phyloP scores from a whole-genome alignment of 306 rosid genomes.

The Betula pendula region DNA sequence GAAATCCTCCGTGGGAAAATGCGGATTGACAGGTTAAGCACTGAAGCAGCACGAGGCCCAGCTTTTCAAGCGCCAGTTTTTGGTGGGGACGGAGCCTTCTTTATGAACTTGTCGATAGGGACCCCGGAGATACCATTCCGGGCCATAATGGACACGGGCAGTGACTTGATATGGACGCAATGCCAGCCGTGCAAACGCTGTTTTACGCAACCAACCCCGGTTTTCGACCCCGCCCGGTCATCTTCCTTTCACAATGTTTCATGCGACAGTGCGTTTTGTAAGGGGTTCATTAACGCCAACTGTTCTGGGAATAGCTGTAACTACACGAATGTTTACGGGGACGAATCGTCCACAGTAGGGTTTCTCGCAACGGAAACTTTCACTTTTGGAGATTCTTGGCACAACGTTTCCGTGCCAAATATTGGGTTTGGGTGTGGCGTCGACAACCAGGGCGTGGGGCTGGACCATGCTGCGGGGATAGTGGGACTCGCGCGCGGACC shows the following conservation, averaged over 20 bases:
- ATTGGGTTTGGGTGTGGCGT: neutral
- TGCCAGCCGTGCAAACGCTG: neutral
- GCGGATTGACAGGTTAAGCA: too few relatives aligned
- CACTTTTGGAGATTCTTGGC: neutral
- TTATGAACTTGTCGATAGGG: neutral
- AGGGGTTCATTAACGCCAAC: neutral
- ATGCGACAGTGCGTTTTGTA: neutral
- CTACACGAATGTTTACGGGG: neutral
- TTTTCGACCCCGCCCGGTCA: neutral
- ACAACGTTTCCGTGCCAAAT: neutral
- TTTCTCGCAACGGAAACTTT: neutral
- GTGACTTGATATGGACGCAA: constrained; percentile 1
- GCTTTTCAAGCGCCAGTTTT: neutral
- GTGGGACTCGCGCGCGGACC: constrained; percentile 4
- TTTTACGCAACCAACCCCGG: neutral
- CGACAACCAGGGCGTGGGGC: neutral
- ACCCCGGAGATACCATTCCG: neutral
- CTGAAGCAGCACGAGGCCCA: neutral
- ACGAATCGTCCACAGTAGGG: neutral
- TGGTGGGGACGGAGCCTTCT: neutral
- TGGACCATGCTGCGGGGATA: neutral
- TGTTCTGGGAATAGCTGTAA: neutral
- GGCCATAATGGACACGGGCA: neutral
- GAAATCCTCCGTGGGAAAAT: neutral
- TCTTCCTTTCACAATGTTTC: neutral